Evolutionary conservation across 2,329 filamentous ascomycete genomes (phyloP), one percentile per base, ranked within the genome.

Genomic region (Venturiaceae sp.): DNA sequence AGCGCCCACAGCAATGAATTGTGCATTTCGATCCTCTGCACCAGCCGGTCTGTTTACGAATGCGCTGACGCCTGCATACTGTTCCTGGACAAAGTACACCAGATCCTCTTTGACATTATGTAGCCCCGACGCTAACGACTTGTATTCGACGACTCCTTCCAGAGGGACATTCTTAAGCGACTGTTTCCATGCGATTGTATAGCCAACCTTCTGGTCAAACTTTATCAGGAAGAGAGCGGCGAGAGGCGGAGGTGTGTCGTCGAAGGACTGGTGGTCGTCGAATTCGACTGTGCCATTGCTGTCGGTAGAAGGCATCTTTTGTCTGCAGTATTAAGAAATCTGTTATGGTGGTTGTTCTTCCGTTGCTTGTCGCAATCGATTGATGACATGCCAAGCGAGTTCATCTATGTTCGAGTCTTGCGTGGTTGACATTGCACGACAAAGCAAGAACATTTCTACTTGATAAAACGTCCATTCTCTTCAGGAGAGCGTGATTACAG

Each of bases 91-190:
- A 71, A 97, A 99, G 77, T 97, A 99, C 73, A 87, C 78, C 55
- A 97, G 78, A 72, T 99, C 94, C 64, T 92, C 84, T 33, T 86
- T 79, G 21, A 97, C 90, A 59, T 90, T 88, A 74, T 99, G 94
- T 54, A 96, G 74, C 26, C 94, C 94, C 0, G 92, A 97, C 2
- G 94, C 94, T 52, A 99, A 80, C 62, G 90, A 95, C 74, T 96
- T 97, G 81, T 91, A 99, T 74, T 99, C 94, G 67, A 96, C 90
- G 26, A 88, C 84, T 58, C 90, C 90, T 65, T 95, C 89, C 53
- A 97, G 81, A 52, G 79, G 72, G 41, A 83, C 78, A 81, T 60
- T 33, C 69, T 72, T 82, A 19, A 83, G 74, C 13, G 86, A 83
- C 64, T 83, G 84, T 72, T 95, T 90, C 94, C 94, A 97, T 36